Base-by-base conservation (phyloP, 225 moss, liverwort and hornwort genomes). In the Thuidium tamariscinum region DNA sequence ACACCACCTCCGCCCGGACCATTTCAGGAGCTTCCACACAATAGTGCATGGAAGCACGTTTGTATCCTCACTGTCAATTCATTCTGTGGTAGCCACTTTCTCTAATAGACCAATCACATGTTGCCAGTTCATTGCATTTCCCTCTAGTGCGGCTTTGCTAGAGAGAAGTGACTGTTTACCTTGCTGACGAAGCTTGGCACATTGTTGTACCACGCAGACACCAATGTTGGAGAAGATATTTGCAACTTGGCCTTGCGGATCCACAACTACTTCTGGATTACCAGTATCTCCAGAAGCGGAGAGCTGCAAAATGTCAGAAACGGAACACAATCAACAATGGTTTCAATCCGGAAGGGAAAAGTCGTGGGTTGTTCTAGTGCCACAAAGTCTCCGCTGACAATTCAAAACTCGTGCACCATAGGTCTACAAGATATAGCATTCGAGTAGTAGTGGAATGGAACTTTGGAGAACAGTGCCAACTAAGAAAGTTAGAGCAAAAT, bases 141-240 rank as follows among this genome's bases (percentile, higher is more conserved):
- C 42, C 56, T 82, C 41, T 65, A 49, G 17, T 64, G 65, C 49
- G 36, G 36, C 36, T 36, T 55, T 51, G 26, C 48, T 3, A 26
- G 36, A 65, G 5, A 54, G 14, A 82, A 54, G 68, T 51, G 39
- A 67, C n/a, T 54, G 42, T 11, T 82, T 86, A 95, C 96, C 98
- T 94, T 97, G 95, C 83, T 97, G 96, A 84, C 99, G 96, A 87
- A 97, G 96, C 88, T 97, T 99, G 85, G 99, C 99, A 91, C 99
- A 99, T 79, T 99, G 97, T 87, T 99, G 95, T 76, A 99, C 99
- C 20, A 97, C 95, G 70, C 96, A 97, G 48, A 99, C 99, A 73
- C 99, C 99, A 76, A 99, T 90, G 61, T 99, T 89, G 79, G 97
- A 97, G 85, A 99, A 99, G 36, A 95, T 89, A 65, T 86, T 74